Conservation (phyloP, 768 basidiomycete species). For the Hygrophorus russula region DNA sequence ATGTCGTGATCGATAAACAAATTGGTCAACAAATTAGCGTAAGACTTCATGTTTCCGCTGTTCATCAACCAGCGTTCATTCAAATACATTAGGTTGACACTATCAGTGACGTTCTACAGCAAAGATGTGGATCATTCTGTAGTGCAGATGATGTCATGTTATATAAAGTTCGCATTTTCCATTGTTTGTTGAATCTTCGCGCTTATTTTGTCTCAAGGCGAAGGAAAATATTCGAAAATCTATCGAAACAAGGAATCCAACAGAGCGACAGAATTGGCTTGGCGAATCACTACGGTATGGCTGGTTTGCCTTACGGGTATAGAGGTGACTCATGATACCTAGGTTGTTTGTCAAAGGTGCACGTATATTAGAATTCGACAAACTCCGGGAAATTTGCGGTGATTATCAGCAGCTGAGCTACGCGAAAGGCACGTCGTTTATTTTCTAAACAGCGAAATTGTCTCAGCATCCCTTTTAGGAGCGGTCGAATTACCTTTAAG, state of each 20-base stretch:
- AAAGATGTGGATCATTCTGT: slow-evolving; percentile 94
- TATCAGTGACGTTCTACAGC: slow-evolving; percentile 89
- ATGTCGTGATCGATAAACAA: slow-evolving; percentile 94
- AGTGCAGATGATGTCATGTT: slow-evolving; percentile 96
- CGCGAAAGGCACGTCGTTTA: slow-evolving; percentile 49
- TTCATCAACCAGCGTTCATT: slow-evolving; percentile 8
- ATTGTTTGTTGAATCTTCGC: slow-evolving; percentile 2
- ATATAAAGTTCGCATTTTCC: slow-evolving; percentile 60
- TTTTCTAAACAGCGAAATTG: neutral
- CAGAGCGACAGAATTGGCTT: slow-evolving; percentile 70
- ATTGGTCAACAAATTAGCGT: slow-evolving; percentile 95
- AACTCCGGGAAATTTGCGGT: slow-evolving; percentile 76
- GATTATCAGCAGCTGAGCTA: slow-evolving; percentile 83
- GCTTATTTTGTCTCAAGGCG: slow-evolving; percentile 38
- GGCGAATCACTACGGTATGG: slow-evolving; percentile 79
- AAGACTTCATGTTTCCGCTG: slow-evolving; percentile 17
- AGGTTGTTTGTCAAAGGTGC: slow-evolving; percentile 88
- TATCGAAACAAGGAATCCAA: slow-evolving; percentile 62
- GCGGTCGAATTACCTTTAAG: slow-evolving; percentile 76
- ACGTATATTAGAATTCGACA: slow-evolving; percentile 71
- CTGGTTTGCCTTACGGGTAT: neutral
- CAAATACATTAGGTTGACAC: slow-evolving; percentile 70
- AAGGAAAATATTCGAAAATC: slow-evolving; percentile 91
- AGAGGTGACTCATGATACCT: neutral
- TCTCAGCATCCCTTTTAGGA: slow-evolving; percentile 31